These are phyloP conservation scores for Melianthus villosus DNA, from an alignment of 441 rosid species.

Conservation along the genomic window DNA sequence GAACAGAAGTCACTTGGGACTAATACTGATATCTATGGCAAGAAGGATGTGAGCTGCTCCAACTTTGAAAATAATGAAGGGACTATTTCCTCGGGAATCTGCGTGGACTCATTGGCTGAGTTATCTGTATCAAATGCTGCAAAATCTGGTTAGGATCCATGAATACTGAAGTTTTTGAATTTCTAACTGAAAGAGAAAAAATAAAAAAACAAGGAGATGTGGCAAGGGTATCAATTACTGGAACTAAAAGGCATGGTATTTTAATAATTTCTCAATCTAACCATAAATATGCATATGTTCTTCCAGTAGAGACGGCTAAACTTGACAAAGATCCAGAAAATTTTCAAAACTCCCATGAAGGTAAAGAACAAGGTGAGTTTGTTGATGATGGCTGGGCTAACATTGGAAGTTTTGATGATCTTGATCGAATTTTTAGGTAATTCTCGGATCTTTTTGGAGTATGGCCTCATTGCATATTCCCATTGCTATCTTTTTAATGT, in stretches of 20 bases:
- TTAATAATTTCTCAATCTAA: constrained; percentile 9
- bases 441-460: constrained; percentile 10
- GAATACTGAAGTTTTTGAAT: constrained; percentile 29
- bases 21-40: constrained; percentile 23
- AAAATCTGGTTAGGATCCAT: constrained; percentile 30
- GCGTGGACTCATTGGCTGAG: constrained; percentile 39
- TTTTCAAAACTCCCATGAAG: constrained; percentile 38
- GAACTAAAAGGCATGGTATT: constrained; percentile 11
- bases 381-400: constrained; percentile 78
- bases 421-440: constrained; percentile 89
- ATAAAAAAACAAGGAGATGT: constrained; percentile 27
- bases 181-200: constrained; percentile 28
- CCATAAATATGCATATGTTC: constrained; percentile 14
- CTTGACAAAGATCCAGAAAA: constrained; percentile 32
- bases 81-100: constrained; percentile 26
- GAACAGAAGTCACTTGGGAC: constrained; percentile 24
- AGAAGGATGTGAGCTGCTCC: constrained; percentile 31
- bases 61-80: constrained; percentile 23
- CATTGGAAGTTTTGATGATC: constrained; percentile 94
- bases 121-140: constrained; percentile 29
- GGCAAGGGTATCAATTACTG: constrained; percentile 21
- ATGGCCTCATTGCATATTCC: constrained; percentile 1
- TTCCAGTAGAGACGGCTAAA: constrained; percentile 31
- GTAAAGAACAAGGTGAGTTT: constrained; percentile 61
- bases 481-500: no score